Evolutionary conservation across 352 stramenopile genomes (phyloP).

Genomic region (Pythium volutum): DNA sequence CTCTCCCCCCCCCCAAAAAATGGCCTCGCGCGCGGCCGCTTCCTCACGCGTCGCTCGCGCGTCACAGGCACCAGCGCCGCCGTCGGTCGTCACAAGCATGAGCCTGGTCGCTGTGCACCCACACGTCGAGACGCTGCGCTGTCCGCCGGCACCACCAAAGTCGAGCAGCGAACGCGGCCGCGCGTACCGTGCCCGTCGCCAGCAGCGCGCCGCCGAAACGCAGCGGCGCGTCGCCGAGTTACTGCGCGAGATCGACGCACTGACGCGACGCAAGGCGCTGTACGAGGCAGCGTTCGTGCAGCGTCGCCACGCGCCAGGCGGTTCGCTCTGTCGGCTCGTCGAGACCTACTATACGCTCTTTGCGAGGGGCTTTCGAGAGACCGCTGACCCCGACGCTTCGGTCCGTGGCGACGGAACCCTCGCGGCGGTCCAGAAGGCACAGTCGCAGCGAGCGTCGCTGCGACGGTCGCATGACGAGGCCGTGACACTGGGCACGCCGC

Average conservation of each 20-base stretch:
- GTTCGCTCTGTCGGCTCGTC: background rate
- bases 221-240: background rate
- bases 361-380: background rate
- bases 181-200: slow-evolving; percentile 1
- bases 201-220: background rate
- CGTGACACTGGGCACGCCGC: background rate
- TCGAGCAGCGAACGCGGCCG: slow-evolving; percentile 11
- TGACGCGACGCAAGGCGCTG: background rate
- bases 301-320: background rate
- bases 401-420: background rate
- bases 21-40: too few species aligned
- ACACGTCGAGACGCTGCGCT: slow-evolving; percentile 2
- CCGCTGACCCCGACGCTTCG: background rate
- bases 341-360: background rate
- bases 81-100: too few species aligned
- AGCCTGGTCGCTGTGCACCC: background rate
- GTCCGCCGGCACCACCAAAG: background rate
- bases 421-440: background rate
- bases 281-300: background rate
- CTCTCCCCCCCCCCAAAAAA: too few species aligned
- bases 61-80: too few species aligned
- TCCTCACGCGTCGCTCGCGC: background rate
- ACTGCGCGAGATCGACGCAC: background rate
- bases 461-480: background rate
- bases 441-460: background rate